Percentiles rank a stretch among this genome's conserved stretches.
Evolutionary conservation across 1,284 basidiomycete species (phyloP).

Genomic region (Leccinum solheimii): DNA sequence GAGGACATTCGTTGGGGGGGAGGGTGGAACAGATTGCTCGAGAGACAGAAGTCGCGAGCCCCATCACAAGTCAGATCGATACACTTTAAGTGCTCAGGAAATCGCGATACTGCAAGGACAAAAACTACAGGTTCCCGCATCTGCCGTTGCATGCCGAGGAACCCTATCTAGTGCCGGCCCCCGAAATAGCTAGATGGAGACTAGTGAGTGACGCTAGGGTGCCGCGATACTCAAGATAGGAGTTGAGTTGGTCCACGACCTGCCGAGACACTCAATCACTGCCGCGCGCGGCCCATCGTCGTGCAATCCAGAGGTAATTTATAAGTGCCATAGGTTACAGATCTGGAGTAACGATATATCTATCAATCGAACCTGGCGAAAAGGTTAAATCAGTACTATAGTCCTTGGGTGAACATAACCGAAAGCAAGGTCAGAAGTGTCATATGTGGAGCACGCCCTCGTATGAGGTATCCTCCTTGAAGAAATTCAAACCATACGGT

Average conservation of each 20-base stretch:
- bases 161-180: constrained; percentile 10
- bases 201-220: not conserved
- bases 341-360: not conserved
- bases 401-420: not conserved
- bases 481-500: constrained; percentile 73
- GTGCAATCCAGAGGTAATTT: not conserved
- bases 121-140: not conserved
- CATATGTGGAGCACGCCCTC: constrained; percentile 75
- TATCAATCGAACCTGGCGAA: not conserved
- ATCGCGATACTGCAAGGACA: constrained; percentile 3
- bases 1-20: constrained; percentile 5
- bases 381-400: constrained; percentile 10
- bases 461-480: constrained; percentile 74
- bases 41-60: not conserved
- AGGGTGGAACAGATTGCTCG: not conserved
- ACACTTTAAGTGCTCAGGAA: constrained; percentile 18
- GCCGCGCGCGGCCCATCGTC: not conserved
- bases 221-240: constrained; percentile 2
- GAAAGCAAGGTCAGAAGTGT: constrained; percentile 56
- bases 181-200: not conserved
- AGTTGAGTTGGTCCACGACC: not conserved
- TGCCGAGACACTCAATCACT: not conserved
- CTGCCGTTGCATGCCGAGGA: constrained; percentile 18
- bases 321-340: not conserved
- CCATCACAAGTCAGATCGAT: constrained; percentile 8